Conservation (phyloP, 306 rosid species). For the Citrullus mucosospermus region DNA sequence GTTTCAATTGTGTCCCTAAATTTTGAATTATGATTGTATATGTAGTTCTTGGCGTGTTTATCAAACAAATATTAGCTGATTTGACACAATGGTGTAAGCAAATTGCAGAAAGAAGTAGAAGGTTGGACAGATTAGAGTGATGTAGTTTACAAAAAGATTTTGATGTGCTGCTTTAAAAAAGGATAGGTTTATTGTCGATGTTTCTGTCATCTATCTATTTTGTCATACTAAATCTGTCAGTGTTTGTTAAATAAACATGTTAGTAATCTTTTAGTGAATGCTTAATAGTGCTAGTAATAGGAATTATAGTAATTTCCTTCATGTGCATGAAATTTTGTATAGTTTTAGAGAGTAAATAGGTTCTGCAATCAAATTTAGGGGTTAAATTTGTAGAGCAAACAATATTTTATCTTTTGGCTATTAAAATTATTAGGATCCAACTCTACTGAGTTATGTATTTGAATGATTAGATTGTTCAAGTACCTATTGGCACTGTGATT, state of each 20-base stretch:
- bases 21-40: not conserved
- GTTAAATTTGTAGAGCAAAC: not conserved
- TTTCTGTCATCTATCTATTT: not conserved
- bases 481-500: conserved; percentile 81
- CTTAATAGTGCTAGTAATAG: not conserved
- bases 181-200: not conserved
- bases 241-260: not conserved
- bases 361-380: not conserved
- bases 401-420: not conserved
- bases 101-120: not conserved
- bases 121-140: not conserved
- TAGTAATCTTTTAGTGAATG: not conserved
- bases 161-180: not conserved
- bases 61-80: not conserved
- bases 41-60: not conserved
- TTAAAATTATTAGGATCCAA: not conserved
- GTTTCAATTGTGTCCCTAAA: not conserved
- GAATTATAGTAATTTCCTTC: not conserved
- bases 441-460: not conserved
- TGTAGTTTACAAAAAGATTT: not conserved
- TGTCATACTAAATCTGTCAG: not conserved
- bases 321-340: not conserved
- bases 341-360: not conserved
- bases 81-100: not conserved
- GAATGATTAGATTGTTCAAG: conserved; percentile 43